phyloP scores from a whole-genome alignment of 768 basidiomycete species.

The Amanita rubescens region DNA sequence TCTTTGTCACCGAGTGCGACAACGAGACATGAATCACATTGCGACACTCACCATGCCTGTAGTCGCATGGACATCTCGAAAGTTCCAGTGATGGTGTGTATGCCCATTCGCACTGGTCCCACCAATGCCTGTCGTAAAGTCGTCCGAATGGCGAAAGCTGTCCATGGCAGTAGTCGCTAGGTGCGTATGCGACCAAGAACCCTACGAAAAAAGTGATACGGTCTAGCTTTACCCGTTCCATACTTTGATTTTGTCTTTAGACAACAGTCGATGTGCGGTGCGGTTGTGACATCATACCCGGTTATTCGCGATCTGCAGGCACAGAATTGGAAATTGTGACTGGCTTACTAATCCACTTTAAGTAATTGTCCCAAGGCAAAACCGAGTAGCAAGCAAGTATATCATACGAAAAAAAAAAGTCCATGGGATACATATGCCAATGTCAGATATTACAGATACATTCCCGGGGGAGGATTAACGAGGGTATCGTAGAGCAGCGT shows the following conservation, averaged over 20 bases:
- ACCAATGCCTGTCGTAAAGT: neutral
- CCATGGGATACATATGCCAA: constrained; percentile 2
- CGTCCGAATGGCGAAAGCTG: neutral
- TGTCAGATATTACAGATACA: constrained; percentile 8
- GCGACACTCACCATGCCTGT: neutral
- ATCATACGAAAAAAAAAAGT: constrained; percentile 3
- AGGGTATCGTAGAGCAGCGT: constrained; percentile 3
- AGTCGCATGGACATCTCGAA: neutral
- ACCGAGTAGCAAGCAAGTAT: neutral
- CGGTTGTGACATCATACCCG: neutral
- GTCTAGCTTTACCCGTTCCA: neutral
- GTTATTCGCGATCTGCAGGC: neutral
- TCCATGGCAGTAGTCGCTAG: neutral
- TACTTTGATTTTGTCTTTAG: neutral
- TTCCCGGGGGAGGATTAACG: neutral
- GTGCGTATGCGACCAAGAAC: neutral
- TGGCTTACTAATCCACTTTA: neutral
- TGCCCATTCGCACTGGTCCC: neutral
- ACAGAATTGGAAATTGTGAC: neutral
- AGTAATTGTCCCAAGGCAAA: neutral
- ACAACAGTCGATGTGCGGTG: neutral
- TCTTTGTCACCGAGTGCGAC: neutral
- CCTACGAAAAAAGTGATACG: neutral
- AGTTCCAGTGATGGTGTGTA: neutral
- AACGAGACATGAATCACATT: neutral